Base-by-base conservation (phyloP, 2,329 filamentous ascomycete genomes). In the Ascochyta pisi region DNA sequence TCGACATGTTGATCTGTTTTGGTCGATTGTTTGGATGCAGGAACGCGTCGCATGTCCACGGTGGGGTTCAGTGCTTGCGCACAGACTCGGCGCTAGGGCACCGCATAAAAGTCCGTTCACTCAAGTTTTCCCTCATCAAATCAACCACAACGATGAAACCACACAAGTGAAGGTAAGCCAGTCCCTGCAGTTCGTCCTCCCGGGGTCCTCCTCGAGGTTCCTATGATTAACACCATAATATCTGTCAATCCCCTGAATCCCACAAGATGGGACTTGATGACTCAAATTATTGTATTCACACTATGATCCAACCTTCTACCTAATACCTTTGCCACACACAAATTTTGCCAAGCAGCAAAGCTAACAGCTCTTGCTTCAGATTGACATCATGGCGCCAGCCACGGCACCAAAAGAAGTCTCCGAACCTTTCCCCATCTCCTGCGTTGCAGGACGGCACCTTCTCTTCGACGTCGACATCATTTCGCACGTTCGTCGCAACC, bases 391-490 rank as follows among this genome's bases (percentile, higher is more conserved):
- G 69, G 69, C 72, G 56, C 61, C 70, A 56, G 65, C 61, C 55
- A 54, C 68, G 58, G 65, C 63, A 47, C 61, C 63, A 44, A 62
- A 50, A 40, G 60, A 70, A 54, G 72, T 79, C 53, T 63, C 73
- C 15, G 82, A 86, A 66, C 86, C 85, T 10, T 84, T 96, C 61
- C 87, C 91, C 58, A 95, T 98, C 70, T 94, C 91, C 63, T 83
- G 85, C 72, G 86, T 96, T 58, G 87, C 87, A 42, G 87, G 88
- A 65, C 89, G 90, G 63, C 97, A 94, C 79, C 86, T 97, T 58
- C 82, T 99, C 65, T 98, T 97, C 81, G 92, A 96, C 73, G 86
- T 92, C 67, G 86, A 92, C 71, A 86, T 88, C 62, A 89, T 92
- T 57, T 87, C 89, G 67, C 84, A 89, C 73, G 82, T 96, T 60